phyloP scores from a whole-genome alignment of 129 eudicot species.

The Deinandra increscens region DNA sequence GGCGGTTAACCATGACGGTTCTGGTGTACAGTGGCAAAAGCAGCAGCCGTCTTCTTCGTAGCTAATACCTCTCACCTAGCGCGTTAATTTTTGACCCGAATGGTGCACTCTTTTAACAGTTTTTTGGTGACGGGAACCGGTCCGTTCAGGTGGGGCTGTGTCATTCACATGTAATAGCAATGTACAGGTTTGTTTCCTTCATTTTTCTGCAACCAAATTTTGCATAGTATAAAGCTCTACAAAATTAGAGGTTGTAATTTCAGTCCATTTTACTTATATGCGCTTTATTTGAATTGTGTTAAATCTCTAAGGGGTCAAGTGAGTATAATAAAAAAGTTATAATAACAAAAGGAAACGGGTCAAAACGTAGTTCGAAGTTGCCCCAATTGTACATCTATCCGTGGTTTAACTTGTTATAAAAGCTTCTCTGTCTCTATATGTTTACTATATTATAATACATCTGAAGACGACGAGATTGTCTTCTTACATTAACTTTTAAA shows the following conservation, averaged over 20 bases:
- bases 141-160: conserved; percentile 32
- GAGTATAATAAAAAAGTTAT: neutral
- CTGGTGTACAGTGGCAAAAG: conserved; percentile 46
- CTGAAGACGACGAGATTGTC: too few species aligned
- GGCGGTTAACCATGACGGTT: conserved; percentile 38
- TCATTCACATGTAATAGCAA: conserved; percentile 45
- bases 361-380: neutral
- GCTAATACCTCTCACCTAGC: conserved; percentile 28
- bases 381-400: neutral
- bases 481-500: too few species aligned
- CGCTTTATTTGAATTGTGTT: neutral
- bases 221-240: conserved; percentile 13
- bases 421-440: too few species aligned
- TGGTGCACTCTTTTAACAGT: conserved; percentile 27
- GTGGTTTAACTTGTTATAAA: neutral
- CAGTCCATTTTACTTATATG: conserved; percentile 2
- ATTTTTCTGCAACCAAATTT: conserved; percentile 5
- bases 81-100: conserved; percentile 37
- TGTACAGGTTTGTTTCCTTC: conserved; percentile 59
- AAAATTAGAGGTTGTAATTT: conserved; percentile 17
- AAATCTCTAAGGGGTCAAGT: neutral
- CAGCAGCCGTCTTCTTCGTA: conserved; percentile 41
- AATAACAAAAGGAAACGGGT: neutral
- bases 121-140: conserved; percentile 18
- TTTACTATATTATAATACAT: too few species aligned